These are phyloP conservation scores for Ganoderma lucidum DNA, from an alignment of 1,284 basidiomycete genomes.

Conservation along the genomic window DNA sequence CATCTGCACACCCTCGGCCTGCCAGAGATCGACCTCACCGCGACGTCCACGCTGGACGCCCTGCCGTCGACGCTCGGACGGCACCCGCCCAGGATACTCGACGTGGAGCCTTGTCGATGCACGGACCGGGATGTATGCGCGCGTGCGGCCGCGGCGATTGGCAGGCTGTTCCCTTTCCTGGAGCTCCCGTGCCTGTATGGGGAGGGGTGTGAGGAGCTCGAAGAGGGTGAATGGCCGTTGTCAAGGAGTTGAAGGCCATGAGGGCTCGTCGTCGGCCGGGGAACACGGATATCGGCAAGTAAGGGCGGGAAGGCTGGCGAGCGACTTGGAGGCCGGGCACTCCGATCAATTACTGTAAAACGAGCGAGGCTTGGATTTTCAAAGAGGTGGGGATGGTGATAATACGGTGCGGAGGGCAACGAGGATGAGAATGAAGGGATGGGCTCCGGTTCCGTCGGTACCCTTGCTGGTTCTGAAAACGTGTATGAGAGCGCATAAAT, in stretches of 20 bases:
- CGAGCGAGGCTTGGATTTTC: too few species aligned
- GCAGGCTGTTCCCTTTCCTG: constrained; percentile 9
- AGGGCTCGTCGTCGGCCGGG: background rate
- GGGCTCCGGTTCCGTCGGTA: too few species aligned
- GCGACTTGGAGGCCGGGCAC: too few species aligned
- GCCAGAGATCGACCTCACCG: background rate
- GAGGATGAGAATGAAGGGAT: too few species aligned
- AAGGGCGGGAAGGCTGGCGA: too few species aligned
- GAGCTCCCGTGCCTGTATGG: background rate
- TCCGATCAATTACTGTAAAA: too few species aligned
- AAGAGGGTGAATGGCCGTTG: background rate
- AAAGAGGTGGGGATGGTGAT: too few species aligned
- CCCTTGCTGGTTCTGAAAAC: too few species aligned
- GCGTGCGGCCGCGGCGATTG: background rate
- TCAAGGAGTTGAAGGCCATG: background rate
- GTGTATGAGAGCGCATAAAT: too few species aligned
- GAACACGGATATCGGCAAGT: too few species aligned
- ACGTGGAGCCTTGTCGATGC: background rate
- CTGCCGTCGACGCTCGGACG: background rate
- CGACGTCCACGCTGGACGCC: background rate
- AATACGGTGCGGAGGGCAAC: too few species aligned
- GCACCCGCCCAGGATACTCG: background rate
- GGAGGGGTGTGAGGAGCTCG: too few species aligned
- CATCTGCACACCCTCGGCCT: background rate
- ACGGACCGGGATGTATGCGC: background rate